A percentile compares a stretch with the other conserved stretches of the same genome.
These are phyloP conservation scores for Brasilioporus rufonigricans DNA, from an alignment of 768 basidiomycete species.

Conservation along the genomic window DNA sequence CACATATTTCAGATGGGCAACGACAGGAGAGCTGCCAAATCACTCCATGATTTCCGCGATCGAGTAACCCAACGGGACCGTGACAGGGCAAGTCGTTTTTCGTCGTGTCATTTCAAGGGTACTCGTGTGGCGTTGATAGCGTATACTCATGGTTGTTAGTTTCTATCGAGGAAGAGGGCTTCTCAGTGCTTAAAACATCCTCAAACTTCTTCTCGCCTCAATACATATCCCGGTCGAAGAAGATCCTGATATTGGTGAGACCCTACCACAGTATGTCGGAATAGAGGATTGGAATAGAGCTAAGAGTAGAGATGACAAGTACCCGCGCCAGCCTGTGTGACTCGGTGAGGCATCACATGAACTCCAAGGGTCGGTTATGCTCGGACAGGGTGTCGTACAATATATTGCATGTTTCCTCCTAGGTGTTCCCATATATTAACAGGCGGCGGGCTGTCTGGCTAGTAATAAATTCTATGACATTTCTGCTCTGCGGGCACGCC, in stretches of 20 bases:
- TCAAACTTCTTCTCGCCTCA: slow-evolving; percentile 20
- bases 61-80: slow-evolving; percentile 14
- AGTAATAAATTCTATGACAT: too few species aligned
- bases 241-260: slow-evolving; percentile 19
- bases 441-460: too few species aligned
- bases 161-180: slow-evolving; percentile 24
- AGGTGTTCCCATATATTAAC: too few species aligned
- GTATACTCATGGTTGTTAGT: slow-evolving; percentile 21
- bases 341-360: not conserved
- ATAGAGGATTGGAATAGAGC: slow-evolving; percentile 16
- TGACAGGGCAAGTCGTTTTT: slow-evolving; percentile 7
- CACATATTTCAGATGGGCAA: slow-evolving; percentile 25
- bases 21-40: slow-evolving; percentile 20
- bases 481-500: too few species aligned
- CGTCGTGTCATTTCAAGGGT: too few species aligned
- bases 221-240: slow-evolving; percentile 15
- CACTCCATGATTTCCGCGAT: slow-evolving; percentile 24
- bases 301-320: not conserved
- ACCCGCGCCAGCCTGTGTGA: not conserved
- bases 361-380: not conserved
- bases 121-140: slow-evolving; percentile 8
- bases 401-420: too few species aligned
- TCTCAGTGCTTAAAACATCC: slow-evolving; percentile 16
- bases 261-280: slow-evolving; percentile 9
- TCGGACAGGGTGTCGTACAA: not conserved